Conservation (phyloP, 257 asterid genomes). For the Solanum piurae region DNA sequence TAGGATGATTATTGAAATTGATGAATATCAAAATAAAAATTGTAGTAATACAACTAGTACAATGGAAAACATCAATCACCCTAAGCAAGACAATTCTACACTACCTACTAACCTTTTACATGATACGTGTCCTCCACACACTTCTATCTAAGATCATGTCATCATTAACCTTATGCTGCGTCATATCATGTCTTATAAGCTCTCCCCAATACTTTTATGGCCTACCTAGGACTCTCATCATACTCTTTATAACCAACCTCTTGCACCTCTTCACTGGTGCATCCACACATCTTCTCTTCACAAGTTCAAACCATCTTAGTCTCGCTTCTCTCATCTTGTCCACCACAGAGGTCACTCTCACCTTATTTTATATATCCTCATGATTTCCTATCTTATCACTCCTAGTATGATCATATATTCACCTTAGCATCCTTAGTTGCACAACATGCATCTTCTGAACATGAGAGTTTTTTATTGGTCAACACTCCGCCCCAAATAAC, state of each 20-base stretch:
- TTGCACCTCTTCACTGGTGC: neutral
- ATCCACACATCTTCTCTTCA: neutral
- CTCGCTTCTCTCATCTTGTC: neutral
- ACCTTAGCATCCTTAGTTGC: neutral
- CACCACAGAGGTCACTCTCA: neutral
- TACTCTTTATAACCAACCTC: neutral
- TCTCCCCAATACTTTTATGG: neutral
- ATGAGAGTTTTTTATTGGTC: neutral
- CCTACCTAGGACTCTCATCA: neutral
- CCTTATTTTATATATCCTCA: neutral
- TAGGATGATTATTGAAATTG: too few species aligned
- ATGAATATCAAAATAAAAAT: too few species aligned
- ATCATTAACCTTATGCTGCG: neutral
- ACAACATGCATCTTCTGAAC: neutral
- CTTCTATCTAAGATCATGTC: neutral
- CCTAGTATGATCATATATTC: neutral
- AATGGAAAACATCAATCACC: neutral
- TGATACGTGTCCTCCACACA: neutral
- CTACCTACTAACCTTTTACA: neutral
- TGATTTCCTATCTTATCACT: neutral
- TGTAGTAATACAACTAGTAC: neutral
- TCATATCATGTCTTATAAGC: neutral
- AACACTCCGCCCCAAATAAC: neutral
- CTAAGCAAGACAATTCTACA: neutral
- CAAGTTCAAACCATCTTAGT: neutral